Evolutionary conservation across 148 eudicot species (phyloP).

Genomic region (Chenopodium quinoa): DNA sequence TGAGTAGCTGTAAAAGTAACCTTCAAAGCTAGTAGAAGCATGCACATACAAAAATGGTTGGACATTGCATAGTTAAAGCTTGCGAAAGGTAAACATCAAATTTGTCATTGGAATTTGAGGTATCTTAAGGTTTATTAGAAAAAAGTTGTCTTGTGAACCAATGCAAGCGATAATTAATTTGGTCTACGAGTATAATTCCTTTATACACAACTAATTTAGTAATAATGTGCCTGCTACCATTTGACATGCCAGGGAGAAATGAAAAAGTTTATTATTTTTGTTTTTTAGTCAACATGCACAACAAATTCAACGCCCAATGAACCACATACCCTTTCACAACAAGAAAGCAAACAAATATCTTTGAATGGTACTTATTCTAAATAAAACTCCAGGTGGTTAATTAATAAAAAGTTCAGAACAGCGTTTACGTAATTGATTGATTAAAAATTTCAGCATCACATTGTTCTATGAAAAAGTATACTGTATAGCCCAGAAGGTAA

Average conservation of each 20-base stretch:
- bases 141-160: background rate
- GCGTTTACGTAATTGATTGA: background rate
- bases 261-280: background rate
- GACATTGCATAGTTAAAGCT: background rate
- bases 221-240: background rate
- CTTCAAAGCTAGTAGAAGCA: background rate
- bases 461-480: background rate
- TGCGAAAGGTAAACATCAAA: background rate
- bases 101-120: background rate
- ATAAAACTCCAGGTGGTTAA: background rate
- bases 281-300: background rate
- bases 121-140: background rate
- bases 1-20: conserved; percentile 16
- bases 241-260: background rate
- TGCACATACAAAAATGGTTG: background rate
- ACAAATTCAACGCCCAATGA: background rate
- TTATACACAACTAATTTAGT: background rate
- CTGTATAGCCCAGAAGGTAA: background rate
- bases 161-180: background rate
- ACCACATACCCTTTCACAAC: background rate
- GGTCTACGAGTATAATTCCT: background rate
- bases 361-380: background rate
- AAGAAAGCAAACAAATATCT: background rate
- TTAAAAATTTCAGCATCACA: background rate
- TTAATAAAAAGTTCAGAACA: background rate